Evolutionary conservation across 257 asterid species (phyloP), one percentile per base, ranked within the genome.

Genomic region (Oldenlandia corymbosa): DNA sequence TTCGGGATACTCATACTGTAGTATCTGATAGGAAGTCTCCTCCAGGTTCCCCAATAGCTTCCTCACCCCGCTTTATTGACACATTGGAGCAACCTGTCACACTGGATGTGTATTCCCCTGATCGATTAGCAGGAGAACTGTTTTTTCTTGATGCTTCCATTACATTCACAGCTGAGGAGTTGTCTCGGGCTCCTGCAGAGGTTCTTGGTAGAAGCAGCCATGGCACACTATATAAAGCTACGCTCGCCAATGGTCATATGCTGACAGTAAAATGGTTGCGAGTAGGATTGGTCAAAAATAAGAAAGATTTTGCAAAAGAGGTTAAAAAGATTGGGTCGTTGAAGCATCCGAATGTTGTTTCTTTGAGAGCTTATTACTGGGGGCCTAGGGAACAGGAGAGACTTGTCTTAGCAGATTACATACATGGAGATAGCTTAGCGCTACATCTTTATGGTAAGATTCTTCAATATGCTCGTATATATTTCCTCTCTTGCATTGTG

Each of bases 101-200:
- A 5, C 60, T 90, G 76, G 88, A 90, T 51, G 95, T 87, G 64
- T 79, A 80, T 76, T 90, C 97, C 1, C 97, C 97, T 5, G 97
- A 90, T 77, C 80, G 95, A 54, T 79, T 90, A 80, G 94, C 87
- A 36, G 97, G 97, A 65, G 95, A 90, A 62, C 73, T 90, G 51
- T 83, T 82, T 75, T 90, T 90, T 79, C 71, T 90, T 71, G 95
- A 87, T 65, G 73, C 81, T 24, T 87, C 95, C 24, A 76, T 90
- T 17, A 47, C 71, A 46, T 90, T 90, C 77, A 87, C 95, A 27
- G 94, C 95, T 39, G 92, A 82, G 80, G 95, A 87, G 75, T 74
- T 90, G 73, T 90, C 97, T 66, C 87, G 95, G 58, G 97, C 97
- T 68, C 97, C 95, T 36, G 97, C 97, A 13, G 97, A 90, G 80